Percentiles rank a stretch among this genome's conserved stretches.
These are phyloP conservation scores for Colletotrichum euphorbiae DNA, from an alignment of 2,329 filamentous ascomycete species.

Conservation along the genomic window DNA sequence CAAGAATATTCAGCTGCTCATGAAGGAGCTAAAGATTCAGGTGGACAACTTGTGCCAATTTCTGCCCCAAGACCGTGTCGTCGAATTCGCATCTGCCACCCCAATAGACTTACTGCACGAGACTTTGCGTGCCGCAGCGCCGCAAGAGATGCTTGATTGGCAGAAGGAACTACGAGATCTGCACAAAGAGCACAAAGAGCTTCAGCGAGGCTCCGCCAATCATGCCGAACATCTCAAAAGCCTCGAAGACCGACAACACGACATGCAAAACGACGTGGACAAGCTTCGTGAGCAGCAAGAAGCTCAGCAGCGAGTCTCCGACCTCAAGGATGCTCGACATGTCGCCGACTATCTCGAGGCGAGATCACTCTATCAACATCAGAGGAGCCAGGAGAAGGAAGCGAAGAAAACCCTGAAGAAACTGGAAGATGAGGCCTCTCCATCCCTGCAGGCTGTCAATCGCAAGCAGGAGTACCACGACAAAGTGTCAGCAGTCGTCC, in stretches of 20 bases:
- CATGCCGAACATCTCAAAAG: constrained; percentile 73
- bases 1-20: constrained; percentile 75
- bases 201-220: constrained; percentile 67
- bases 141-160: constrained; percentile 81
- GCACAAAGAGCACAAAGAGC: constrained; percentile 74
- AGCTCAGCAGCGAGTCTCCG: constrained; percentile 71
- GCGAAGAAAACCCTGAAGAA: constrained; percentile 68
- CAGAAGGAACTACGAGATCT: constrained; percentile 80
- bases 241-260: constrained; percentile 78
- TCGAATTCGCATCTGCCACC: constrained; percentile 88
- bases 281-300: constrained; percentile 80
- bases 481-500: constrained; percentile 66
- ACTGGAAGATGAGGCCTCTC: constrained; percentile 71
- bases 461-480: constrained; percentile 75
- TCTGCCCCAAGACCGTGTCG: constrained; percentile 93
- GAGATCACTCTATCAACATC: constrained; percentile 57
- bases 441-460: constrained; percentile 76
- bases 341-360: constrained; percentile 73
- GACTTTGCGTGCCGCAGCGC: constrained; percentile 89
- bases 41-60: constrained; percentile 99
- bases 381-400: constrained; percentile 66
- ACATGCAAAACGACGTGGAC: constrained; percentile 84
- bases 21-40: constrained; percentile 83
- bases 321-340: constrained; percentile 74
- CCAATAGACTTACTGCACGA: constrained; percentile 85